These are phyloP conservation scores for Allium cepa DNA, from an alignment of 106 monocot species.

Conservation along the genomic window DNA sequence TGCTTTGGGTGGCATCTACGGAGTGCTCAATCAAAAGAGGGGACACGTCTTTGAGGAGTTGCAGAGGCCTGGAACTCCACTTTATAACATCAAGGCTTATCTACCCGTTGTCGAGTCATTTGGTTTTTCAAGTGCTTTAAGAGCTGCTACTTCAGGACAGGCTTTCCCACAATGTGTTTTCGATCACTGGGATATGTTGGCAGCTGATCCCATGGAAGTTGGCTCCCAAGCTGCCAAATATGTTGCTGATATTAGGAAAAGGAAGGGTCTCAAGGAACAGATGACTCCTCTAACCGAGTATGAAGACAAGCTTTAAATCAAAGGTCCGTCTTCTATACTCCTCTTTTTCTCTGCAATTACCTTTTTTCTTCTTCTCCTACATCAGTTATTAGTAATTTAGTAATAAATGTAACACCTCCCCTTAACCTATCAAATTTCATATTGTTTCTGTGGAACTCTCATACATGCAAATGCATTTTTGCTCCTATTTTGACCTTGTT, in stretches of 20 bases:
- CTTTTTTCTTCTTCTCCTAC: too few relatives aligned
- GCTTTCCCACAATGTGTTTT: slow-evolving; percentile 43
- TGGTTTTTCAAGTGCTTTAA: slow-evolving; percentile 23
- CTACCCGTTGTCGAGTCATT: slow-evolving; percentile 29
- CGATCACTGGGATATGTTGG: slow-evolving; percentile 37
- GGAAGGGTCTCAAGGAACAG: slow-evolving; percentile 41
- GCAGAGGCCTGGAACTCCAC: slow-evolving; percentile 25
- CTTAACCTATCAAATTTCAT: too few relatives aligned
- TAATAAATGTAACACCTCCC: too few relatives aligned
- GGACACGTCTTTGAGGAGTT: slow-evolving; percentile 33
- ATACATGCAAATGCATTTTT: too few relatives aligned
- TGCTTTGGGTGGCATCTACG: slow-evolving; percentile 31
- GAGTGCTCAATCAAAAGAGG: slow-evolving; percentile 34
- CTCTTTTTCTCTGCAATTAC: too few relatives aligned
- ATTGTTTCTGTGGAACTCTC: too few relatives aligned
- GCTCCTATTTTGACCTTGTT: too few relatives aligned
- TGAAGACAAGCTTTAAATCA: slow-evolving; percentile 29
- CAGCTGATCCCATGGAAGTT: slow-evolving; percentile 18
- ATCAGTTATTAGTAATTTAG: too few relatives aligned
- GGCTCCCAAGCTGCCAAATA: slow-evolving; percentile 8
- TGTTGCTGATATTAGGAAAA: slow-evolving; percentile 26
- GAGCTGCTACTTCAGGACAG: slow-evolving; percentile 37
- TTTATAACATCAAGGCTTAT: slow-evolving; percentile 37
- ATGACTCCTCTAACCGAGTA: slow-evolving; percentile 35
- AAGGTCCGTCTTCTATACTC: neutral